phyloP scores from a whole-genome alignment of 106 monocot species.

The Xerophyta viscosa region DNA sequence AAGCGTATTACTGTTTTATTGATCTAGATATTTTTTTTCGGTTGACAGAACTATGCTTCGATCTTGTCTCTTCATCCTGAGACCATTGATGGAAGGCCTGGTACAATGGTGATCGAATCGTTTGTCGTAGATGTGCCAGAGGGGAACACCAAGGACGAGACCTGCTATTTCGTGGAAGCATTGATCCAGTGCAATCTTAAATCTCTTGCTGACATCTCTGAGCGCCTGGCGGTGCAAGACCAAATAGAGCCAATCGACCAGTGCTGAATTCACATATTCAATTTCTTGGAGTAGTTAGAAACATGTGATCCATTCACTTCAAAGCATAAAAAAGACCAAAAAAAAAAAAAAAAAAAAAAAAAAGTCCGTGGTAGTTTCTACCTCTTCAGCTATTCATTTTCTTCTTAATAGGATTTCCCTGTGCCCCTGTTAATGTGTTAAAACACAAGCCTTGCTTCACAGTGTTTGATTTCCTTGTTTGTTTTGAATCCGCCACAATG shows the following conservation, averaged over 20 bases:
- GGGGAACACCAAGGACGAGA: constrained; percentile 67
- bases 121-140: constrained; percentile 64
- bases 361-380: no score
- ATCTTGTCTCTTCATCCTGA: constrained; percentile 46
- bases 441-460: no score
- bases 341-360: no score
- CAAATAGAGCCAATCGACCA: constrained; percentile 13
- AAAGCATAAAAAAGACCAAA: no score
- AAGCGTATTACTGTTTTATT: background rate
- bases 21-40: background rate
- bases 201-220: constrained; percentile 38
- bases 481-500: no score
- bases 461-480: no score
- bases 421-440: no score
- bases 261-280: background rate
- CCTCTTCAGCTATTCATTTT: no score
- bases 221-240: constrained; percentile 25
- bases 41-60: constrained; percentile 58
- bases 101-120: constrained; percentile 63
- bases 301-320: no score
- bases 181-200: constrained; percentile 67
- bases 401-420: no score
- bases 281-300: background rate
- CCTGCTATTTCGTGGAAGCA: constrained; percentile 50
- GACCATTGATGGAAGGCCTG: constrained; percentile 43